Percentiles rank a stretch among this genome's conserved stretches.
phyloP scores from a whole-genome alignment of 75 land plant genomes.

The Sequoia sempervirens region DNA sequence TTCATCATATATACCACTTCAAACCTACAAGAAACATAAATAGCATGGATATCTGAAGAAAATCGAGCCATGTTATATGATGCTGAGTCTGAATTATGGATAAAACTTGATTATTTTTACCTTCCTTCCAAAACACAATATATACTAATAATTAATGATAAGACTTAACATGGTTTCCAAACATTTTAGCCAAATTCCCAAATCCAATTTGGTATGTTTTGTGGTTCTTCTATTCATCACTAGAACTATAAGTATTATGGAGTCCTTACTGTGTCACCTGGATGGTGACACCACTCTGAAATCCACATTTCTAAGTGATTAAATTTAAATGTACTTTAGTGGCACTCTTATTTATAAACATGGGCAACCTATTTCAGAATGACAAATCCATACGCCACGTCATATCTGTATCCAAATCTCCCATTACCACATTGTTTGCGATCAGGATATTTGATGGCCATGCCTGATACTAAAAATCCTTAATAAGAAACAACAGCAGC shows the following conservation, averaged over 20 bases:
- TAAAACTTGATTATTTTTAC: background rate
- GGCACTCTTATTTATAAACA: background rate
- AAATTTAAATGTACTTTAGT: background rate
- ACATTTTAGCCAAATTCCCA: background rate
- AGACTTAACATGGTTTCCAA: background rate
- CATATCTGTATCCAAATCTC: background rate
- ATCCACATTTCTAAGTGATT: background rate
- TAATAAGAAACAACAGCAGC: background rate
- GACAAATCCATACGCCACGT: background rate
- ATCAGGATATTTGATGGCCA: background rate
- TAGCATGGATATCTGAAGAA: background rate
- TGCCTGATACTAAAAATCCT: background rate
- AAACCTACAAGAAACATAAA: background rate
- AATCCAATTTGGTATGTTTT: background rate
- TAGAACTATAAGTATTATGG: background rate
- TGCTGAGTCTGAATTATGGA: background rate
- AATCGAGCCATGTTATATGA: background rate
- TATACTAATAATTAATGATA: too few species aligned
- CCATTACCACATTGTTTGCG: background rate
- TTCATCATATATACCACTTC: background rate
- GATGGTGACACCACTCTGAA: background rate
- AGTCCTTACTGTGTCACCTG: too few species aligned
- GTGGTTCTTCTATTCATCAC: background rate
- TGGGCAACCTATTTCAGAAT: background rate
- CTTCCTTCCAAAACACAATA: background rate